Evolutionary conservation across 75 land plant species (phyloP), one percentile per base, ranked within the genome.

Genomic region (Pinus taeda): DNA sequence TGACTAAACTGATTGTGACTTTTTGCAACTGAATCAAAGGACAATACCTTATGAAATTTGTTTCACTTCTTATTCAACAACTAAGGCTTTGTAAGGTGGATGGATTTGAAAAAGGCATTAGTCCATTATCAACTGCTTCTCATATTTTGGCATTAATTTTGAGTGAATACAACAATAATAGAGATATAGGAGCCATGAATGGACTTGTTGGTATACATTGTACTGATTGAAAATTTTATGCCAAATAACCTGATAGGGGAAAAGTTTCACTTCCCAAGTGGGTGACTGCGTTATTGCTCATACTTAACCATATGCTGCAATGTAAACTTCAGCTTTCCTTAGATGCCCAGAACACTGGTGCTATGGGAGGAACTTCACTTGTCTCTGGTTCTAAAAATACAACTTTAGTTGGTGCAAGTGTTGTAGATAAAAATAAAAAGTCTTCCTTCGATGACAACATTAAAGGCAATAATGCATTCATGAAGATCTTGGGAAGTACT

Each of bases 131-230:
- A 65, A 84, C 88, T 59, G 76, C 90, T 56, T 89, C 93, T 39
- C 98, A 97, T 81, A 83, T 93, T 22, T 69, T 95, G 59, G 98
- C 95, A 24, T 85, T 97, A 82, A 83, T 97, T 73, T 82, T 97
- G 37, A 88, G 75, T 76, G 99, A 97, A 77, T 98, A 97, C 77
- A 85, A 79, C 45, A 77, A 73, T 74, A 76, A 90, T 2, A 83
- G 92, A 39, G 93, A 95, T 79, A 82, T 90, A 79, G 98, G 93
- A 80, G 91, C 91, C 22, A 79, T 90, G 53, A 86, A 82, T 87
- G 90, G 95, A 13, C 64, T 92, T 58, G 80, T 88, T 12, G 67
- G 79, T 64, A 75, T 78, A 93, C 81, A 14, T 45, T 92, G 29
- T 90, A 93, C 70, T 81, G 87, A 12, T 75, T 96, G 57, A 67